phyloP scores from a whole-genome alignment of 306 rosid species.

The Fragaria iinumae region DNA sequence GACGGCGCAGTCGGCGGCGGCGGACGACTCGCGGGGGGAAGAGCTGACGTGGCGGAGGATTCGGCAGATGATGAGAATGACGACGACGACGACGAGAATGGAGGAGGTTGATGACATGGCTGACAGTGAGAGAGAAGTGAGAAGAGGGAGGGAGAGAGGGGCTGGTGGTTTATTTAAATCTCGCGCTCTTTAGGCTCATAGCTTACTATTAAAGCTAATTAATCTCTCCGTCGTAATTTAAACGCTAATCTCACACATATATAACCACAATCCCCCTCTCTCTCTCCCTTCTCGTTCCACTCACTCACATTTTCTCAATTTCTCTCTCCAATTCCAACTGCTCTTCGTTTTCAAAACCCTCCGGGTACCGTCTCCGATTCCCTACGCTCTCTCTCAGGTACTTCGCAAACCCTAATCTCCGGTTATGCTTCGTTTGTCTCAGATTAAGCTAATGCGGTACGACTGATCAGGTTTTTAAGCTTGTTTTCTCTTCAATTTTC shows the following conservation, averaged over 20 bases:
- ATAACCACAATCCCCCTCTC: background rate
- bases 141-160: no score
- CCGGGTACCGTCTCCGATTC: background rate
- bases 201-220: background rate
- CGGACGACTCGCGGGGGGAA: slow-evolving; percentile 1
- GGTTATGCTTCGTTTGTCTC: background rate
- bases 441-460: background rate
- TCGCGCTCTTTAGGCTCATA: background rate
- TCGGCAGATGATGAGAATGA: slow-evolving; percentile 44
- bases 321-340: background rate
- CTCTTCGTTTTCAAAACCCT: background rate
- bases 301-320: background rate
- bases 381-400: background rate
- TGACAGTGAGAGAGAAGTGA: no score
- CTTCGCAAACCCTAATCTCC: background rate
- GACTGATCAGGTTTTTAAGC: background rate
- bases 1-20: slow-evolving; percentile 64
- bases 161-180: background rate
- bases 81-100: slow-evolving; percentile 51
- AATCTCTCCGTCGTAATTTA: background rate
- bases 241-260: background rate
- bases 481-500: background rate
- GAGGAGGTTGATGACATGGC: no score
- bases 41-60: slow-evolving; percentile 50
- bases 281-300: background rate